Percentiles rank a stretch among this genome's conserved stretches.
These are phyloP conservation scores for Vitis vinifera DNA, from an alignment of 164 flowering plant species.

Conservation along the genomic window ASM3070453v1 NC_081819.1:20907501-20908000, in stretches of 20 bases:
- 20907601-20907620: slow-evolving; percentile 75
- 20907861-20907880: slow-evolving; percentile 86
- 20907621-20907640: slow-evolving; percentile 61
- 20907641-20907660: slow-evolving; percentile 49
- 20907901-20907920: slow-evolving; percentile 21
- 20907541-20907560: slow-evolving; percentile 28
- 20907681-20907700: slow-evolving; percentile 61
- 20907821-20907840: slow-evolving; percentile 67
- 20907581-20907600: slow-evolving; percentile 82
- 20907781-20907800: slow-evolving; percentile 60
- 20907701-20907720: slow-evolving; percentile 56
- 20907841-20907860: slow-evolving; percentile 98
- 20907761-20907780: slow-evolving; percentile 66
- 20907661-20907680: slow-evolving; percentile 60
- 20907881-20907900: slow-evolving; percentile 43
- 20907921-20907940: slow-evolving; percentile 31
- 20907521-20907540: slow-evolving; percentile 32
- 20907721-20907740: slow-evolving; percentile 40
- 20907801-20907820: slow-evolving; percentile 66
- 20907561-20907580: slow-evolving; percentile 48
- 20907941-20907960: slow-evolving; percentile 27
- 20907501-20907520: slow-evolving; percentile 30
- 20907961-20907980: slow-evolving; percentile 21
- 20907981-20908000: slow-evolving; percentile 16
- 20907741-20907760: slow-evolving; percentile 41